Percentiles rank a stretch among this genome's conserved stretches.
phyloP scores from a whole-genome alignment of 148 eudicot genomes.

The Rhododendron vialii region DNA sequence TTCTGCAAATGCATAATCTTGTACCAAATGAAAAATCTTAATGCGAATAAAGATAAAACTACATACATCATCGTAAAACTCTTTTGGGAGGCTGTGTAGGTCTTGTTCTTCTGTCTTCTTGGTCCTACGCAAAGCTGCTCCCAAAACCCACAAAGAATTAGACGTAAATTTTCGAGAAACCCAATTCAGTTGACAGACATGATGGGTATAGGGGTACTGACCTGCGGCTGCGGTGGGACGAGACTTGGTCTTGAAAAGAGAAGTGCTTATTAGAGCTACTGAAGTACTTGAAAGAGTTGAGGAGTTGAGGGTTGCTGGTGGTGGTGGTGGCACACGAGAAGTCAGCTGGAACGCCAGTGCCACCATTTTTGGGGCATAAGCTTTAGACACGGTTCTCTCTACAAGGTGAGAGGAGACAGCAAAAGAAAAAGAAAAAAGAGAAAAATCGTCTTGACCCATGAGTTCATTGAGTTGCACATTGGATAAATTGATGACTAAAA shows the following conservation, averaged over 20 bases:
- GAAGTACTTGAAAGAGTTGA: constrained; percentile 11
- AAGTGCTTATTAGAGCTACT: constrained; percentile 9
- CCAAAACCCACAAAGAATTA: background rate
- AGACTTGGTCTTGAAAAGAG: constrained; percentile 17
- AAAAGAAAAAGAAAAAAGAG: no score
- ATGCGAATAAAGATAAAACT: background rate
- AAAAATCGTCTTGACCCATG: no score
- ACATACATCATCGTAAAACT: constrained; percentile 83
- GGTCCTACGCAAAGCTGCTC: constrained; percentile 30
- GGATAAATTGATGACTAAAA: no score
- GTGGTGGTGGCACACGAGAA: background rate
- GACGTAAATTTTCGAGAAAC: background rate
- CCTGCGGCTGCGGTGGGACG: constrained; percentile 25
- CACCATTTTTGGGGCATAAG: constrained; percentile 27
- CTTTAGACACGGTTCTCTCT: background rate
- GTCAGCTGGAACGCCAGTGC: constrained; percentile 30
- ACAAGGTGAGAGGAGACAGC: background rate
- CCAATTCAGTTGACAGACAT: background rate
- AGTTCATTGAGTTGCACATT: no score
- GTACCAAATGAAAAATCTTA: background rate
- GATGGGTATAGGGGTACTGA: constrained; percentile 3
- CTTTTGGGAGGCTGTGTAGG: constrained; percentile 62
- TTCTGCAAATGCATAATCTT: background rate
- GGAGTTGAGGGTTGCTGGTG: background rate
- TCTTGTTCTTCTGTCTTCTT: constrained; percentile 62